Base-by-base conservation (phyloP, 163 green algal species). In the Chlamydomonas reinhardtii region DNA sequence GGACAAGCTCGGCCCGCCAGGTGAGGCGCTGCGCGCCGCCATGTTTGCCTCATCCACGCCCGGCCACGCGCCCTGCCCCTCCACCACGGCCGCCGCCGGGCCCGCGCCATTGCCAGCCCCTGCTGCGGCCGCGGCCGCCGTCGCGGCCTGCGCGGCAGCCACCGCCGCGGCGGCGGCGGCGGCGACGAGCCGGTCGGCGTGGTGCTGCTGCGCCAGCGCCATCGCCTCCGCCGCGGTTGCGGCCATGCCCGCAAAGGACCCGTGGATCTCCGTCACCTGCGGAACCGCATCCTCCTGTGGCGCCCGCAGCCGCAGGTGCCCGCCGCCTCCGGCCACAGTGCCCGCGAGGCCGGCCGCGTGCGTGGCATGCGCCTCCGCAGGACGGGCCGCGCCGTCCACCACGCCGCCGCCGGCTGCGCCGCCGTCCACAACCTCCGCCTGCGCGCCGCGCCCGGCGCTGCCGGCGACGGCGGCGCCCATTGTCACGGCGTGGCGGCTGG, bases 201-300 rank as follows among this genome's bases (percentile, higher is more conserved):
- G 56, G 29, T 79, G 70, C 20, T 74, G 78, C 25, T 78, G 78
- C 48, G 48, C 48, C 29, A 68, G 35, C 35, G 80, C 80, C 34
- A 86, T 25, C 61, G 82, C 82, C 62, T 76, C 82, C 25, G 83
- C 83, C 27, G 83, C 74, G 31, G 83, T 84, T 16, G 69, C 83
- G 2, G 83, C 83, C 83, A 78, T 76, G 2, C 83, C 72, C 12
- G 35, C 29, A 20, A 72, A 78, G 1, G 74, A 32, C 4, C 83
- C 83, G n/a, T 84, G 74, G 29, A 88, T 83, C 74, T 84, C 83
- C 4, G 83, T 88, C 15, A 88, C 73, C 74, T 88, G 83, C 0
- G 83, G 83, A 17, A 88, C 34, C 5, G 74, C 83, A 0, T 84
- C 65, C 59, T 82, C 43, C 48, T 12, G 59, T 52, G 29, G 34